Percentiles rank a stretch among this genome's conserved stretches.
Evolutionary conservation across 805 yeast genomes (phyloP).

Genomic region (Hanseniaspora meyeri): DNA sequence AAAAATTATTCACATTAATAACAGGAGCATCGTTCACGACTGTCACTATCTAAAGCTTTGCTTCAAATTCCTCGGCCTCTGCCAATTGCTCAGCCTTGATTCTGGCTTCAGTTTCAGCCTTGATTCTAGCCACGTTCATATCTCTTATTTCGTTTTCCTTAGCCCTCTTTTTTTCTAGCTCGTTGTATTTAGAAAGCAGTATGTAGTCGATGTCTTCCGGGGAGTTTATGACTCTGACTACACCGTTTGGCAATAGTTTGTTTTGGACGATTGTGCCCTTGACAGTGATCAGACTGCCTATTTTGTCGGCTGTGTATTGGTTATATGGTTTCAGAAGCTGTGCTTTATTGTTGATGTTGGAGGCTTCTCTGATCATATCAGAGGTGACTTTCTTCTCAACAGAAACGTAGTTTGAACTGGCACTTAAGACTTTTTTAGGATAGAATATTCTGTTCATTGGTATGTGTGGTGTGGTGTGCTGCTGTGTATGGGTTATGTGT

Average conservation of each 20-base stretch:
- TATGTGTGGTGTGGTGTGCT: no score
- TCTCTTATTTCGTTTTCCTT: not conserved
- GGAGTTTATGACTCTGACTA: not conserved
- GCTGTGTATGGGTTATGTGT: no score
- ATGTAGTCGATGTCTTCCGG: slow-evolving; percentile 7
- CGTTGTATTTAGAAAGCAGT: slow-evolving; percentile 6
- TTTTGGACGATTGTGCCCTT: slow-evolving; percentile 10
- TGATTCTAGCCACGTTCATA: not conserved
- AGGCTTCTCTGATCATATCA: not conserved
- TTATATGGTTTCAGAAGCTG: slow-evolving; percentile 3
- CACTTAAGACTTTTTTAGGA: not conserved
- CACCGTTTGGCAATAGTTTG: not conserved
- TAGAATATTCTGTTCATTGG: slow-evolving; percentile 2
- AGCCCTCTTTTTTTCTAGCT: not conserved
- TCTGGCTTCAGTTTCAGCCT: slow-evolving; percentile 2
- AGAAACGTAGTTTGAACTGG: slow-evolving; percentile 6
- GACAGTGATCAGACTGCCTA: not conserved
- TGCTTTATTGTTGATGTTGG: not conserved
- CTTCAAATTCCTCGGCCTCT: not conserved
- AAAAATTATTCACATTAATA: not conserved
- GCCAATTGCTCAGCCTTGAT: not conserved
- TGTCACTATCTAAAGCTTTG: not conserved
- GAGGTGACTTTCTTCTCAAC: not conserved
- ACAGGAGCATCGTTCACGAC: no score
- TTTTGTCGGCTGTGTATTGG: not conserved